Evolutionary conservation across 75 land plant genomes (phyloP), one percentile per base, ranked within the genome.

Genomic region (Chamaecyparis obtusa): DNA sequence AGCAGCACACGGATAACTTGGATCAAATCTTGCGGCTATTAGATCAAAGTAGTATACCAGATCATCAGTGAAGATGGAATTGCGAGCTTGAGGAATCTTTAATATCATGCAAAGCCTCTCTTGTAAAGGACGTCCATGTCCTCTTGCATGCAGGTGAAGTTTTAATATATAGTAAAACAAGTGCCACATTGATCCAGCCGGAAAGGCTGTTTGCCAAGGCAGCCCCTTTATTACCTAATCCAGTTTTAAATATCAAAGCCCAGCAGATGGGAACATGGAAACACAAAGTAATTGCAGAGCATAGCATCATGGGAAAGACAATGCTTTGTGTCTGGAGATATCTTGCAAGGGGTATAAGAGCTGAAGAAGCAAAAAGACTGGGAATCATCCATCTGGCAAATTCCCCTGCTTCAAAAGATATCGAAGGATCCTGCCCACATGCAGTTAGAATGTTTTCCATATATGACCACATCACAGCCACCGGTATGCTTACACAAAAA

Each of bases 1-100:
- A 84, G 36, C 8, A 55, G 55, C 16, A 32, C 56, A 16, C 32
- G 35, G 15, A n/a, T 55, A 27, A 54, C 55, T 33, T 55, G 55
- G 33, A 49, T 0, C 17, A 14, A 49, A 49, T 35, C 35, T 14
- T 35, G 21, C 17, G 55, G 35, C 21, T 17, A 84, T 33, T 24
- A n/a, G 64, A 51, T n/a, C 3, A 30, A 15, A 51, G 11, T 83
- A 33, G 7, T 35, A 33, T 93, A 97, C 99, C 99, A 97, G 27
- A 96, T 86, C 99, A 97, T 97, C 35, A 91, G 46, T n/a, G 93
- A 93, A 19, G 98, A 95, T 49, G 98, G 96, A 84, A 94, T 56
- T 2, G 95, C 98, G 64, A 97, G 94, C 85, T 49, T 90, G 32
- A 96, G 60, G 86, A 95, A 15, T 69, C 75, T 2, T 43, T 24